Percentiles rank a stretch among this genome's conserved stretches.
These are phyloP conservation scores for Neofusicoccum cordaticola DNA, from an alignment of 2,329 filamentous ascomycete species.

Conservation along the genomic window DNA sequence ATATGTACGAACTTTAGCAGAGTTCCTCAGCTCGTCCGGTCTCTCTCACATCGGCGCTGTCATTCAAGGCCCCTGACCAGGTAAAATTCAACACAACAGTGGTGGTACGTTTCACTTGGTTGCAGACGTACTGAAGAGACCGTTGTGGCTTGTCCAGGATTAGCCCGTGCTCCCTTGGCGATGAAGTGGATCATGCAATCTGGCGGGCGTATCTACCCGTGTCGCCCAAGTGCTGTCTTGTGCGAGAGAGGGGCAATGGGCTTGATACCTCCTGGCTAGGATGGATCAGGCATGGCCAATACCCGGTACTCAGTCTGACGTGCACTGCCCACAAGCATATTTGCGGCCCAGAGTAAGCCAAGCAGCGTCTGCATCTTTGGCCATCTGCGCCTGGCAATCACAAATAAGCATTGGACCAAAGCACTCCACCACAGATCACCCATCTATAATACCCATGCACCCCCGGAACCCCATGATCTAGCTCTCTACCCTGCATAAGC, in stretches of 20 bases:
- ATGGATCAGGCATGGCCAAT: conserved; percentile 4
- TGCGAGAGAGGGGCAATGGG: not conserved
- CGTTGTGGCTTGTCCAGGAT: conserved; percentile 13
- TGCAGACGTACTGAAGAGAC: conserved; percentile 13
- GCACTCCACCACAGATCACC: not conserved
- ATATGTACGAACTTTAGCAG: not conserved
- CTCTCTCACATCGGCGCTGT: not conserved
- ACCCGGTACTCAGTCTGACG: conserved; percentile 1
- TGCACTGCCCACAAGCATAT: not conserved
- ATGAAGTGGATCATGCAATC: conserved; percentile 13
- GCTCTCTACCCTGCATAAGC: not conserved
- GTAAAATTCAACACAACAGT: conserved; percentile 12
- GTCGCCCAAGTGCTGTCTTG: not conserved
- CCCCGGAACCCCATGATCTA: conserved; percentile 5
- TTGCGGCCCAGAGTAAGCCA: not conserved
- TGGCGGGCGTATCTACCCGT: not conserved
- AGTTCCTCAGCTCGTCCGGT: not conserved
- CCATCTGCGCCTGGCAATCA: conserved; percentile 1
- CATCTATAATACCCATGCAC: conserved; percentile 14
- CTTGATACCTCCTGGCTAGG: not conserved
- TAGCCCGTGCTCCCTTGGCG: conserved; percentile 10
- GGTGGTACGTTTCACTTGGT: conserved; percentile 4
- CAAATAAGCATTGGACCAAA: conserved; percentile 12
- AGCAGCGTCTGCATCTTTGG: not conserved
- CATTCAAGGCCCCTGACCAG: conserved; percentile 13